Conservation (phyloP, 352 stramenopile species). For the Phytophthora melonis region DNA sequence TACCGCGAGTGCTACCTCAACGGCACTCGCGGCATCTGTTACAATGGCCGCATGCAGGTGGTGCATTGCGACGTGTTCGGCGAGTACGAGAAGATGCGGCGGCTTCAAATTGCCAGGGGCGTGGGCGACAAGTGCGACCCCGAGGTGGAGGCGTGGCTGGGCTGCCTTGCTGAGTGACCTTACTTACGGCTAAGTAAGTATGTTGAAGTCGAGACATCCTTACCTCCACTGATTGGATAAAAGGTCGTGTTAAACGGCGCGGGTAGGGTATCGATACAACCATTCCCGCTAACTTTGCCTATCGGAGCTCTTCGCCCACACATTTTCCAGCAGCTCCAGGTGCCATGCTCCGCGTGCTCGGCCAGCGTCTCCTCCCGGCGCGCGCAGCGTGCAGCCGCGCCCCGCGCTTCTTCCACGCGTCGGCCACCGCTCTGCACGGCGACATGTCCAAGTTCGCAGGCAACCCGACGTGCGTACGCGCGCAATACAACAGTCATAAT, state of each 20-base stretch:
- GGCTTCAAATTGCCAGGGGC: conserved; percentile 38
- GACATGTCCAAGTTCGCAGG: conserved; percentile 66
- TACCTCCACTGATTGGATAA: conserved; percentile 11
- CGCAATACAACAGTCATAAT: not conserved
- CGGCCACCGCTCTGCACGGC: conserved; percentile 52
- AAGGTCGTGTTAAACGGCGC: conserved; percentile 16
- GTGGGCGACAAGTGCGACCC: conserved; percentile 40
- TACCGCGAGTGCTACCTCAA: conserved; percentile 43
- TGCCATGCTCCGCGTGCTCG: conserved; percentile 46
- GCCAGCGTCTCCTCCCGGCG: conserved; percentile 30
- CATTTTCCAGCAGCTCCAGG: conserved; percentile 8
- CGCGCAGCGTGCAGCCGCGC: conserved; percentile 2
- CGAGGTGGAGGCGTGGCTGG: conserved; percentile 46
- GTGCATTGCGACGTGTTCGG: conserved; percentile 50
- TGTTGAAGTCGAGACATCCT: conserved; percentile 16
- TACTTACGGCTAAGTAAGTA: not conserved
- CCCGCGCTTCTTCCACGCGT: conserved; percentile 56
- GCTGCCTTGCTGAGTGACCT: conserved; percentile 21
- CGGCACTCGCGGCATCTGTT: conserved; percentile 43
- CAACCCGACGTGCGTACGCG: conserved; percentile 64
- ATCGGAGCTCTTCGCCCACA: conserved; percentile 5
- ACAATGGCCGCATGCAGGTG: conserved; percentile 56
- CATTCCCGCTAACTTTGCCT: not conserved
- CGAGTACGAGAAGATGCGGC: conserved; percentile 46
- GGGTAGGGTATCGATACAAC: not conserved